Evolutionary conservation across 139 green algal genomes (phyloP).

Genomic region (Chlorella sp.): DNA sequence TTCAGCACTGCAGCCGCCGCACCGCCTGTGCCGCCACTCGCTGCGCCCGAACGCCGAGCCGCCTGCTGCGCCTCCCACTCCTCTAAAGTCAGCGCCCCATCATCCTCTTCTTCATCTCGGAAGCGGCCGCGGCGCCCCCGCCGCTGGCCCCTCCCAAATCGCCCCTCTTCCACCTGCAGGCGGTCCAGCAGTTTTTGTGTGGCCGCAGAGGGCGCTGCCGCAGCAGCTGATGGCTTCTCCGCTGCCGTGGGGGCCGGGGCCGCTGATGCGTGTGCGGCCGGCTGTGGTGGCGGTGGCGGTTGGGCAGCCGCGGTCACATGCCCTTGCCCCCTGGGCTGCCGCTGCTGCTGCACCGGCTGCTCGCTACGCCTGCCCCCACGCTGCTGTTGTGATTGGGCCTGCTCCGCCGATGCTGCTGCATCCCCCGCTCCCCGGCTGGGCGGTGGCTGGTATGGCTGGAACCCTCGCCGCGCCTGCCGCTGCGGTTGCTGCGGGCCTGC

Average conservation of each 20-base stretch:
- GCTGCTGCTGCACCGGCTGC: neutral
- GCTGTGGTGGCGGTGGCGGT: neutral
- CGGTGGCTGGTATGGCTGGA: conserved; percentile 21
- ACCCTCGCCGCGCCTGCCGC: neutral
- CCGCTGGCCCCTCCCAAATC: conserved; percentile 18
- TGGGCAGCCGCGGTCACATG: neutral
- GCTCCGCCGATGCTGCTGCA: neutral
- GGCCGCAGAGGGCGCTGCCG: neutral
- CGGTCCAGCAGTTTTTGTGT: conserved; percentile 47
- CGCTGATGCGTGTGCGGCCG: neutral
- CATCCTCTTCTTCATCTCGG: conserved; percentile 47
- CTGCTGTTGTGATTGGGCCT: too few species aligned
- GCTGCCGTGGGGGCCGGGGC: neutral
- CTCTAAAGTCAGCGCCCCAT: conserved; percentile 56
- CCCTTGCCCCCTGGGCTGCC: neutral
- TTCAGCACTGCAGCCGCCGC: too few species aligned
- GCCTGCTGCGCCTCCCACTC: conserved; percentile 55
- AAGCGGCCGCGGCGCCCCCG: conserved; percentile 27
- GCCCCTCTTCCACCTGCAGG: conserved; percentile 7
- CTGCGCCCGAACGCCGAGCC: neutral
- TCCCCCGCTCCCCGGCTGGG: conserved; percentile 16
- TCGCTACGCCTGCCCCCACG: too few species aligned
- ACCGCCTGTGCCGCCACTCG: neutral
- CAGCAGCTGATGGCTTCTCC: neutral
- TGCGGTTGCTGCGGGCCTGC: neutral